A percentile compares a stretch with the other conserved stretches of the same genome.
These are phyloP conservation scores for Paracorniculantispora psalliotae DNA, from an alignment of 2,329 filamentous ascomycete genomes.

Conservation along the genomic window DNA sequence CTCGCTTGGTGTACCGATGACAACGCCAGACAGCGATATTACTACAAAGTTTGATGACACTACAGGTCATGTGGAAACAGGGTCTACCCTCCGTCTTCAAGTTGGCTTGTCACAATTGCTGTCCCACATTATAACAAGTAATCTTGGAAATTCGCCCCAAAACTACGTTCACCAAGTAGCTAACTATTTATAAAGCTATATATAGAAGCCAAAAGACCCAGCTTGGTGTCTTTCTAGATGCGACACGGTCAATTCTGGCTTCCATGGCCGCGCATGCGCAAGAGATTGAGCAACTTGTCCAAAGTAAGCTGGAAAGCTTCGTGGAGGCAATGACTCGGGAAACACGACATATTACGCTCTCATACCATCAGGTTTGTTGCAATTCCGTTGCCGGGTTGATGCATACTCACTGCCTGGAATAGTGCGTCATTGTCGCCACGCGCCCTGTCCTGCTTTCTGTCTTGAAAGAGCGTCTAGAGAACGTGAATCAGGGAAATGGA, in stretches of 20 bases:
- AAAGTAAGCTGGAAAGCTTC: conserved; percentile 28
- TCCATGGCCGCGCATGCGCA: conserved; percentile 32
- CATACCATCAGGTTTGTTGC: conserved; percentile 33
- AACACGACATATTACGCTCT: conserved; percentile 32
- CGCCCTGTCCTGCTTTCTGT: conserved; percentile 34
- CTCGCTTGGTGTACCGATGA: no score
- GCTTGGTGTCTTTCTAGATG: conserved; percentile 30
- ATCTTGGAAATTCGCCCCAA: no score
- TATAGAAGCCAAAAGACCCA: no score
- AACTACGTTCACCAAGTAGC: no score
- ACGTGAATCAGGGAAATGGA: conserved; percentile 13
- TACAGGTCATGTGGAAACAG: no score
- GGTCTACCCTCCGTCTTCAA: no score
- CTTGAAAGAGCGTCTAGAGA: conserved; percentile 22
- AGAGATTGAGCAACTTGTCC: conserved; percentile 34
- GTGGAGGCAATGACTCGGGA: conserved; percentile 32
- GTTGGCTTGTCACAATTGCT: no score
- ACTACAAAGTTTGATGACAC: no score
- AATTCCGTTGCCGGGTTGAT: fast-evolving
- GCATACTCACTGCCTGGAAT: background rate
- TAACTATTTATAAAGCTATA: no score
- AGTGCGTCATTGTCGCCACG: conserved; percentile 37
- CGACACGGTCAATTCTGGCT: conserved; percentile 32
- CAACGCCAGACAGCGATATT: no score
- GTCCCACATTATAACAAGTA: no score